Percentiles rank a stretch among this genome's conserved stretches.
Evolutionary conservation across 305 asterid species (phyloP).

Genomic region (Fraxinus nigra): DNA sequence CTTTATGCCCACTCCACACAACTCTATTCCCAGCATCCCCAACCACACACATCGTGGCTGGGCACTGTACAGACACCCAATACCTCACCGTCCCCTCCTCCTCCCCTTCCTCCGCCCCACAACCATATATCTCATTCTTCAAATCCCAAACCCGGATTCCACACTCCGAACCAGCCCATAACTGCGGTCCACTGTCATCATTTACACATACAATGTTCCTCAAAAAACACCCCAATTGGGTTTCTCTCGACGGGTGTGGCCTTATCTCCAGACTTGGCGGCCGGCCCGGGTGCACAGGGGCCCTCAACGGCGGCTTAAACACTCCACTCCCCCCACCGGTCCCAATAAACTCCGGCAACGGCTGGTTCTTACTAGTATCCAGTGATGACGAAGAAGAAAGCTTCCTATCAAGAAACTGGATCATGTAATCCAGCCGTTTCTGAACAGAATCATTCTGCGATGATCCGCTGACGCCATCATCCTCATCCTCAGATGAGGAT

Average conservation of each 20-base stretch:
- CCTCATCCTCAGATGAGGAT: conserved; percentile 59
- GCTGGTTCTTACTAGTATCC: conserved; percentile 31
- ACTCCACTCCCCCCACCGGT: conserved; percentile 63
- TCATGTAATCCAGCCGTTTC: conserved; percentile 82
- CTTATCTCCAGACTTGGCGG: conserved; percentile 81
- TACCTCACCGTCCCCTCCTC: conserved; percentile 57
- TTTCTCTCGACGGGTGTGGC: conserved; percentile 83
- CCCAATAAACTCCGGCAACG: conserved; percentile 67
- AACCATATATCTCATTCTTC: conserved; percentile 52
- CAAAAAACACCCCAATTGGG: conserved; percentile 71
- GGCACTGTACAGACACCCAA: conserved; percentile 54
- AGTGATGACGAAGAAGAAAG: conserved; percentile 46
- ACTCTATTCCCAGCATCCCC: conserved; percentile 72
- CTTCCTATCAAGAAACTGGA: conserved; percentile 76
- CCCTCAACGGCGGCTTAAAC: conserved; percentile 65
- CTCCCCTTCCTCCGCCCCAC: conserved; percentile 40
- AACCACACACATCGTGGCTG: conserved; percentile 61
- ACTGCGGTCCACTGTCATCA: conserved; percentile 56
- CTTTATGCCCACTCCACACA: conserved; percentile 94
- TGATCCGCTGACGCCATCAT: conserved; percentile 43
- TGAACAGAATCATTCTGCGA: conserved; percentile 50
- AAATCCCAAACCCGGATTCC: conserved; percentile 75
- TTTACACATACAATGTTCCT: conserved; percentile 54
- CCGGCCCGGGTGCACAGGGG: conserved; percentile 62
- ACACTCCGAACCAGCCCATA: conserved; percentile 93